Percentiles rank a stretch among this genome's conserved stretches.
phyloP scores from a whole-genome alignment of 2,329 filamentous ascomycete genomes.

The Fusarium mundagurra region DNA sequence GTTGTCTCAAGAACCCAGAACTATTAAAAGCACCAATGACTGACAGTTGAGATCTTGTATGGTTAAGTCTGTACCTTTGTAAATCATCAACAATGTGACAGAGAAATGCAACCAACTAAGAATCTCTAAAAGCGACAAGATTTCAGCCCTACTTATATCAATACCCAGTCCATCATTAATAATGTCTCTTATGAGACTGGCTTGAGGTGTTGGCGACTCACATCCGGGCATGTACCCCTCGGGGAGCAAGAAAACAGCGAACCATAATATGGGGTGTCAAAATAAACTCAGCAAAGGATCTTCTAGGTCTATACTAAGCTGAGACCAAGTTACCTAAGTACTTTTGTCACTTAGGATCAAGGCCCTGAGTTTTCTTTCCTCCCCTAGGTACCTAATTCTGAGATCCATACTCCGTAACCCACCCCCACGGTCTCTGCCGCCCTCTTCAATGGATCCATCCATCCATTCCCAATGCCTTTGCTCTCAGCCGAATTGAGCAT shows the following conservation, averaged over 20 bases:
- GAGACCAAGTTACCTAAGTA: too few species aligned
- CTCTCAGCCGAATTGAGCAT: constrained; percentile 1
- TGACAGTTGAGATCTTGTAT: neutral
- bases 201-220: neutral
- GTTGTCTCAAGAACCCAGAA: neutral
- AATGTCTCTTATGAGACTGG: neutral
- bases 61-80: neutral
- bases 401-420: neutral
- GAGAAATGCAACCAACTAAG: neutral
- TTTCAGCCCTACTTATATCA: neutral
- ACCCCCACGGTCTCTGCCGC: constrained; percentile 1
- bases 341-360: too few species aligned
- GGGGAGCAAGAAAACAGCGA: too few species aligned
- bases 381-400: neutral
- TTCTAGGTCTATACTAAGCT: too few species aligned
- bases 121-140: too few species aligned
- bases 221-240: neutral
- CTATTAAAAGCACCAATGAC: neutral
- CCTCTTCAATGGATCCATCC: neutral
- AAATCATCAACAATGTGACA: neutral
- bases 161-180: neutral
- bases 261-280: too few species aligned
- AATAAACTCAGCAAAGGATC: too few species aligned
- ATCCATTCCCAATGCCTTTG: neutral
- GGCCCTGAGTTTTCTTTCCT: too few species aligned